Base-by-base conservation (phyloP, 139 green algal genomes). In the Volvox africanus region DNA sequence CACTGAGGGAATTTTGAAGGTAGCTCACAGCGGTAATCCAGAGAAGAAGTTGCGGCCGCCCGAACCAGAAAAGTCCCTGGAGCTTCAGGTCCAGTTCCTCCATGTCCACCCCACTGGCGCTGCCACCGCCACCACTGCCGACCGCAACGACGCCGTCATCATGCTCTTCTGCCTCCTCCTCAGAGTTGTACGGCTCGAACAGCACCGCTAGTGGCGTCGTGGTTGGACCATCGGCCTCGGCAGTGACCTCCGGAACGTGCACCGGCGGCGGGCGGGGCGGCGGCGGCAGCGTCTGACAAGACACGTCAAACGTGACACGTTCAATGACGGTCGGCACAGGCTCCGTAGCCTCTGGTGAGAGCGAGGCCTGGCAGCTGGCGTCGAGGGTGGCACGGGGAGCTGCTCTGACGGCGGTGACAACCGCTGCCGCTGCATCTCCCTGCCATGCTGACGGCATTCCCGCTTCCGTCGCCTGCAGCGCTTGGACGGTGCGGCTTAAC, bases 1-100 rank as follows among this genome's bases (percentile, higher is more conserved):
- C 20, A 55, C 86, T 90, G n/a, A 90, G 71, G 44, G 68, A 82
- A 69, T 90, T 90, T 44, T 90, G 71, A n/a, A 90, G 73, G 86
- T 82, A 90, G 86, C 68, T 84, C 26, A 90, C n/a, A 69, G 82
- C 71, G 37, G 68, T 90, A 18, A 83, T 28, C 86, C 86, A 90
- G 20, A 90, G 65, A 0, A 90, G 86, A 28, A 90, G 73, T 75
- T 90, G 71, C 37, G 86, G 86, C 50, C 55, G 28, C 0, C 86
- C 67, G 5, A 73, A 62, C 86, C 86, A 90, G 22, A 90, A 90
- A 73, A 90, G 86, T n/a, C 69, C 30, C 0, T 44, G 86, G 17
- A 90, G 86, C 73, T 90, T 90, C 24, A n/a, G n/a, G 20, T 90
- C 71, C 30, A 90, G 28, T 18, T 35, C 3, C 30, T 20, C 73